phyloP scores from a whole-genome alignment of 805 yeast genomes.

The Wickerhamomyces bisporus region DNA sequence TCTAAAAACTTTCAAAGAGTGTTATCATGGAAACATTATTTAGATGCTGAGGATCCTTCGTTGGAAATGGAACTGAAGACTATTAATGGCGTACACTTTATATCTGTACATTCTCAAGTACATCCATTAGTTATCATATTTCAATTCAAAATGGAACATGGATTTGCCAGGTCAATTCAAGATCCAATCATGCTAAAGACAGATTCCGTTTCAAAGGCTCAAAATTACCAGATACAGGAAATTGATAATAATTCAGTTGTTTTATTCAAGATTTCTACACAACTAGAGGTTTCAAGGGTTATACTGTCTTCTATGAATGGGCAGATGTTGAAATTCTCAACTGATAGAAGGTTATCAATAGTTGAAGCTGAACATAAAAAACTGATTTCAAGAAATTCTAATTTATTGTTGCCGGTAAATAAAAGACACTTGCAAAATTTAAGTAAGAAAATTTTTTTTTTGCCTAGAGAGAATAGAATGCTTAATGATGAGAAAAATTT shows the following conservation, averaged over 20 bases:
- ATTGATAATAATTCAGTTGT: background rate
- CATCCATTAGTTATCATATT: slow-evolving; percentile 29
- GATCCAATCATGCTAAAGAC: slow-evolving; percentile 29
- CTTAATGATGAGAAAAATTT: slow-evolving; percentile 9
- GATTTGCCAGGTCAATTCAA: slow-evolving; percentile 31
- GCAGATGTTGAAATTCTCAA: too few species aligned
- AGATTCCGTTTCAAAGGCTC: slow-evolving; percentile 2
- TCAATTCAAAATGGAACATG: slow-evolving; percentile 30
- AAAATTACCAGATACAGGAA: slow-evolving; percentile 5
- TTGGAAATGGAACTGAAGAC: slow-evolving; percentile 33
- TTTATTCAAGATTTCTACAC: slow-evolving; percentile 1
- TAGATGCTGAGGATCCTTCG: slow-evolving; percentile 51
- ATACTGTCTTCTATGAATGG: background rate
- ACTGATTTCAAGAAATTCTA: too few species aligned
- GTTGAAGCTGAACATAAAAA: too few species aligned
- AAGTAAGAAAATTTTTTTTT: slow-evolving; percentile 8
- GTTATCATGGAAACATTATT: slow-evolving; percentile 70
- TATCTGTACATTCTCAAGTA: slow-evolving; percentile 26
- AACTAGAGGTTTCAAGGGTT: slow-evolving; percentile 1
- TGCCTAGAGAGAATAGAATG: background rate
- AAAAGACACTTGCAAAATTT: background rate
- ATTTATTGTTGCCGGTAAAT: too few species aligned
- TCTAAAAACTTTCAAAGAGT: slow-evolving; percentile 36
- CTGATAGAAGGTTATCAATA: too few species aligned
- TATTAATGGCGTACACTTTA: slow-evolving; percentile 16